Evolutionary conservation across 2,329 filamentous ascomycete species (phyloP).

Genomic region (Trichophaea hybrida): DNA sequence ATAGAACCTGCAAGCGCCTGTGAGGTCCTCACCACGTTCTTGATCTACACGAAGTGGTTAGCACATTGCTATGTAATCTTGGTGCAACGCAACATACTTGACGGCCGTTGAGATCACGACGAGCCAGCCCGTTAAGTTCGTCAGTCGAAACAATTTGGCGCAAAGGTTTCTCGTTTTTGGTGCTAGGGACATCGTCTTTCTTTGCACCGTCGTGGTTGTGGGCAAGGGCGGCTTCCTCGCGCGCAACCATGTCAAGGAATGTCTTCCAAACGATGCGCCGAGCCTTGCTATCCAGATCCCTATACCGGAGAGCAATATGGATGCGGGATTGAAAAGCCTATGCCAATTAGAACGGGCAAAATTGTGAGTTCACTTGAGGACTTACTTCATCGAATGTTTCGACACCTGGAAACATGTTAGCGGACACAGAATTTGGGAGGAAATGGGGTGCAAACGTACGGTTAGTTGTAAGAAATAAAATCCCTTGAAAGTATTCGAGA

Average conservation of each 20-base stretch:
- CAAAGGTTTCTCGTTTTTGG: not conserved
- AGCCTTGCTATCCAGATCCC: slow-evolving; percentile 55
- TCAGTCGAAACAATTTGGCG: slow-evolving; percentile 40
- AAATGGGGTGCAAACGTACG: slow-evolving; percentile 27
- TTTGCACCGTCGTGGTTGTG: slow-evolving; percentile 44
- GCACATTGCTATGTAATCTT: not conserved
- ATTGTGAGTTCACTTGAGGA: slow-evolving; percentile 80
- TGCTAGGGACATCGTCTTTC: not conserved
- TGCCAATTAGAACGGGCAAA: slow-evolving; percentile 41
- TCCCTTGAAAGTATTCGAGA: slow-evolving; percentile 34
- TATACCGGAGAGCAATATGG: slow-evolving; percentile 37
- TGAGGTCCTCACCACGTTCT: slow-evolving; percentile 71
- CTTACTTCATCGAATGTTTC: slow-evolving; percentile 60
- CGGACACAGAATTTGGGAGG: not conserved
- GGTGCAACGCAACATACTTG: slow-evolving; percentile 36
- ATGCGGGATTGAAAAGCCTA: slow-evolving; percentile 36
- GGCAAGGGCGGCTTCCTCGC: slow-evolving; percentile 34
- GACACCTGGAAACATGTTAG: slow-evolving; percentile 5
- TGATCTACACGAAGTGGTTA: slow-evolving; percentile 47
- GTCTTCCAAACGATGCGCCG: slow-evolving; percentile 70
- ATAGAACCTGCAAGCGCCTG: slow-evolving; percentile 71
- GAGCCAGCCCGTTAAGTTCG: slow-evolving; percentile 52
- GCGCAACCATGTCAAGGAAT: slow-evolving; percentile 57
- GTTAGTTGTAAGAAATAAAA: slow-evolving; percentile 36
- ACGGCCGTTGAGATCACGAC: slow-evolving; percentile 54